Conservation (phyloP, 805 yeast species). For the Candida nonsorbophila region DNA sequence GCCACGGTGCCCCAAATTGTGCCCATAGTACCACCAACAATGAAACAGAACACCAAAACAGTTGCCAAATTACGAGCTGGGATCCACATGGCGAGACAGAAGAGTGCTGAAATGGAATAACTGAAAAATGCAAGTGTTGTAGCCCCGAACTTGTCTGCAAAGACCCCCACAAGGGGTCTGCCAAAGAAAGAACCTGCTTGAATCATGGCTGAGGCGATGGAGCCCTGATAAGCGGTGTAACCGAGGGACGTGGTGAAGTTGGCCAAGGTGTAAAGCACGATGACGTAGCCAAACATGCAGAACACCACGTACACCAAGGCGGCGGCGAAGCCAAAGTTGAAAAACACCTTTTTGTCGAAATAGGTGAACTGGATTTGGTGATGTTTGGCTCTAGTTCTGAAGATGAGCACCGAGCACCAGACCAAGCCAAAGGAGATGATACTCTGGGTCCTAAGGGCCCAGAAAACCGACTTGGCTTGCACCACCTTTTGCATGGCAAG, state of each 20-base stretch:
- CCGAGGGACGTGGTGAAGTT: constrained; percentile 59
- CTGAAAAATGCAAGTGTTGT: constrained; percentile 31
- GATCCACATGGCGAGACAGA: constrained; percentile 26
- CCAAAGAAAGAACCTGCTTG: constrained; percentile 52
- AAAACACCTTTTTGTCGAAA: constrained; percentile 39
- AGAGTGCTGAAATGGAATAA: constrained; percentile 19
- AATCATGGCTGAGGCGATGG: constrained; percentile 54
- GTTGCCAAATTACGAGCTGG: constrained; percentile 53
- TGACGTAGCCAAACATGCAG: constrained; percentile 56
- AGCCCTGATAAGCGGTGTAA: constrained; percentile 46
- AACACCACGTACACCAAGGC: constrained; percentile 35
- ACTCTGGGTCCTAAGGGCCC: constrained; percentile 48
- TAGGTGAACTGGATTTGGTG: constrained; percentile 15
- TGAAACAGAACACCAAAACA: constrained; percentile 44
- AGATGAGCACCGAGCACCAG: constrained; percentile 12
- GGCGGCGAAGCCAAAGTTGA: constrained; percentile 38
- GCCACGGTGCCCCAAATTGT: constrained; percentile 51
- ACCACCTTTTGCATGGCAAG: constrained; percentile 43
- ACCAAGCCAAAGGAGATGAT: constrained; percentile 23
- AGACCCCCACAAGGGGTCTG: constrained; percentile 48
- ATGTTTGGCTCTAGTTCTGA: constrained; percentile 9
- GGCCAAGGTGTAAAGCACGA: constrained; percentile 51
- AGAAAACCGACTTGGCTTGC: constrained; percentile 28
- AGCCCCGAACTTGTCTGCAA: constrained; percentile 49
- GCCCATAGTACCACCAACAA: constrained; percentile 55